A percentile compares a stretch with the other conserved stretches of the same genome.
Evolutionary conservation across 768 basidiomycete species (phyloP).

Genomic region (Tephrocybe sp.): DNA sequence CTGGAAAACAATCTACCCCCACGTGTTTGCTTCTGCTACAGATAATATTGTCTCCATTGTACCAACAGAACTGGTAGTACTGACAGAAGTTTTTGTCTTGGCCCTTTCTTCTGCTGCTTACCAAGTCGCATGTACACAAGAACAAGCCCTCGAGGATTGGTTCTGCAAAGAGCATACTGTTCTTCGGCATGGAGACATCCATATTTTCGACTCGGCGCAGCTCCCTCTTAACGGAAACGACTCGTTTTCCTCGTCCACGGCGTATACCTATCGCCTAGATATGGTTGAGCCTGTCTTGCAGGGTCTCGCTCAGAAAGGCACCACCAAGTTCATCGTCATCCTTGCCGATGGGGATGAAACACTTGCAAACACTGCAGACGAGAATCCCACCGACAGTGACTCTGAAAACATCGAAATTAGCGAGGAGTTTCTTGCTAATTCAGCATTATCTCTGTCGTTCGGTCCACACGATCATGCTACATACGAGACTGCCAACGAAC

Average conservation of each 20-base stretch:
- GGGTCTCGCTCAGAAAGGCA: slow-evolving; percentile 48
- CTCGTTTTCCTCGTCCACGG: slow-evolving; percentile 12
- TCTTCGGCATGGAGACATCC: slow-evolving; percentile 48
- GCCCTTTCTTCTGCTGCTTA: slow-evolving; percentile 53
- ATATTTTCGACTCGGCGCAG: slow-evolving; percentile 24
- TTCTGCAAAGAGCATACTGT: slow-evolving; percentile 41
- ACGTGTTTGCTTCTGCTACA: slow-evolving; percentile 28
- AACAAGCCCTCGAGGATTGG: slow-evolving; percentile 39
- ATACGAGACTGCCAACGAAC: slow-evolving; percentile 5
- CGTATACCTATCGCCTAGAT: slow-evolving; percentile 46
- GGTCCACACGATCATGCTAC: slow-evolving; percentile 16
- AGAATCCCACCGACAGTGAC: slow-evolving; percentile 15
- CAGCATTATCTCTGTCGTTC: slow-evolving; percentile 33
- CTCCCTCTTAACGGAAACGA: slow-evolving; percentile 20
- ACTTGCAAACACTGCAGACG: slow-evolving; percentile 15
- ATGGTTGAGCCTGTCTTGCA: slow-evolving; percentile 74
- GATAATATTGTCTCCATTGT: slow-evolving; percentile 20
- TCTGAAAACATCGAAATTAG: slow-evolving; percentile 64
- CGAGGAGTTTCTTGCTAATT: slow-evolving; percentile 65
- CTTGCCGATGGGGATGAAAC: slow-evolving; percentile 22
- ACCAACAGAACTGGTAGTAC: slow-evolving; percentile 26
- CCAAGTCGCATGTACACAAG: slow-evolving; percentile 32
- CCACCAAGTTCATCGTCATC: slow-evolving; percentile 54
- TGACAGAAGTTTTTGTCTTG: slow-evolving; percentile 52
- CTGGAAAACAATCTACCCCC: slow-evolving; percentile 36